phyloP scores from a whole-genome alignment of 352 stramenopile species.

The Stramenopiles sp. region DNA sequence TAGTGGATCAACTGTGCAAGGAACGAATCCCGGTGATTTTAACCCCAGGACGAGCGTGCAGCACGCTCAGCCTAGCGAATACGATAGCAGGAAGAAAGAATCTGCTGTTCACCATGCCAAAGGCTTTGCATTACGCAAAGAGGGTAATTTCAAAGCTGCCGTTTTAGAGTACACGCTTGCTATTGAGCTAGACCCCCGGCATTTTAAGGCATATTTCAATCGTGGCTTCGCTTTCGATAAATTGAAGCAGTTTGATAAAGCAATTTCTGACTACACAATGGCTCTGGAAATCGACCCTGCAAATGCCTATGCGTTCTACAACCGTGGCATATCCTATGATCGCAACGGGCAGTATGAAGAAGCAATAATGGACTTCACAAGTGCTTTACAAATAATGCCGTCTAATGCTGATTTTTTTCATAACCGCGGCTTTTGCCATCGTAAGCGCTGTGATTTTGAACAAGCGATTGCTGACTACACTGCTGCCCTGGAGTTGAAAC shows the following conservation, averaged over 20 bases:
- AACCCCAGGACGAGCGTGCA: too few species aligned
- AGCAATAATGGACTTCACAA: slow-evolving; percentile 42
- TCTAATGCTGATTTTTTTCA: slow-evolving; percentile 49
- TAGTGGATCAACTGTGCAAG: too few species aligned
- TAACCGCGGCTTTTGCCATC: slow-evolving; percentile 53
- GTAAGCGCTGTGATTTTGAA: slow-evolving; percentile 43
- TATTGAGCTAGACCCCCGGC: slow-evolving; percentile 41
- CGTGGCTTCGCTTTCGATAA: slow-evolving; percentile 60
- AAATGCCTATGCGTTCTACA: slow-evolving; percentile 58
- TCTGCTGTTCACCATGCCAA: slow-evolving; percentile 37
- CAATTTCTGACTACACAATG: slow-evolving; percentile 48
- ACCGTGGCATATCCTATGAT: slow-evolving; percentile 51
- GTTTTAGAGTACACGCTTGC: slow-evolving; percentile 49
- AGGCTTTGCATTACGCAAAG: slow-evolving; percentile 47
- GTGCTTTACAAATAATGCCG: slow-evolving; percentile 38
- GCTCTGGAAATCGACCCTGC: slow-evolving; percentile 41
- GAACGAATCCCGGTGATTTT: too few species aligned
- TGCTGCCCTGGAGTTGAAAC: slow-evolving; percentile 17
- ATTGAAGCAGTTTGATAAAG: slow-evolving; percentile 41
- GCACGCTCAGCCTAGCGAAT: too few species aligned
- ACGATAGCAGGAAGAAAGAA: too few species aligned
- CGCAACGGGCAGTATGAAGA: slow-evolving; percentile 49
- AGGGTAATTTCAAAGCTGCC: slow-evolving; percentile 50
- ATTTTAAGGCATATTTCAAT: slow-evolving; percentile 70
- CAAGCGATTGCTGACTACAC: slow-evolving; percentile 49